phyloP scores from a whole-genome alignment of 2,329 filamentous ascomycete species.

The Exophiala xenobiotica region DNA sequence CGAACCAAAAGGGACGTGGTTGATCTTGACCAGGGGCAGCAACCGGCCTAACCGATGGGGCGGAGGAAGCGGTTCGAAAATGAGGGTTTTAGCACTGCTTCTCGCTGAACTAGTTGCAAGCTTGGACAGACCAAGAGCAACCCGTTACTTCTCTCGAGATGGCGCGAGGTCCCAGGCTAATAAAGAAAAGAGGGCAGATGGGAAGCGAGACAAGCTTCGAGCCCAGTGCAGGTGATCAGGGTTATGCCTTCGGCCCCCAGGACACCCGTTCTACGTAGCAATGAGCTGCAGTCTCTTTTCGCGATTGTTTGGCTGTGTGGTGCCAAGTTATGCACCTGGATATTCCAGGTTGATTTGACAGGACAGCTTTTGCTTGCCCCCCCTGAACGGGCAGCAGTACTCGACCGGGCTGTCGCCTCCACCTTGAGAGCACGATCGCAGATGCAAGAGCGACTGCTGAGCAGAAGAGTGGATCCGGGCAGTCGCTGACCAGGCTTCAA shows the following conservation, averaged over 20 bases:
- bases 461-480: slow-evolving; percentile 17
- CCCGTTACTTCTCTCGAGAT: slow-evolving; percentile 24
- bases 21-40: slow-evolving; percentile 28
- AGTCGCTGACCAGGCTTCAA: slow-evolving; percentile 6
- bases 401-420: slow-evolving; percentile 18
- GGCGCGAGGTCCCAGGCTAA: slow-evolving; percentile 23
- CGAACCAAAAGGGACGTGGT: slow-evolving; percentile 16
- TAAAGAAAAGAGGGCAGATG: slow-evolving; percentile 20
- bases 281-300: slow-evolving; percentile 9
- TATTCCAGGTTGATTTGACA: slow-evolving; percentile 19
- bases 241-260: slow-evolving; percentile 13
- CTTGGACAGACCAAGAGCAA: slow-evolving; percentile 22
- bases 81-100: slow-evolving; percentile 21
- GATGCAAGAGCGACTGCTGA: slow-evolving; percentile 15
- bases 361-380: slow-evolving; percentile 7
- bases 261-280: slow-evolving; percentile 19
- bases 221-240: slow-evolving; percentile 9
- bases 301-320: slow-evolving; percentile 11
- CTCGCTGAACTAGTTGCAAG: slow-evolving; percentile 21
- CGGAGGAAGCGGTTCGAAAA: slow-evolving; percentile 19
- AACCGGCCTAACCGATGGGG: slow-evolving; percentile 23
- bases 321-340: slow-evolving; percentile 2
- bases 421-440: slow-evolving; percentile 20
- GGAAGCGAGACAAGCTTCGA: slow-evolving; percentile 11
- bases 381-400: slow-evolving; percentile 5